Evolutionary conservation across 805 yeast species (phyloP), one percentile per base, ranked within the genome.

Genomic region (Suhomyces emberorum): DNA sequence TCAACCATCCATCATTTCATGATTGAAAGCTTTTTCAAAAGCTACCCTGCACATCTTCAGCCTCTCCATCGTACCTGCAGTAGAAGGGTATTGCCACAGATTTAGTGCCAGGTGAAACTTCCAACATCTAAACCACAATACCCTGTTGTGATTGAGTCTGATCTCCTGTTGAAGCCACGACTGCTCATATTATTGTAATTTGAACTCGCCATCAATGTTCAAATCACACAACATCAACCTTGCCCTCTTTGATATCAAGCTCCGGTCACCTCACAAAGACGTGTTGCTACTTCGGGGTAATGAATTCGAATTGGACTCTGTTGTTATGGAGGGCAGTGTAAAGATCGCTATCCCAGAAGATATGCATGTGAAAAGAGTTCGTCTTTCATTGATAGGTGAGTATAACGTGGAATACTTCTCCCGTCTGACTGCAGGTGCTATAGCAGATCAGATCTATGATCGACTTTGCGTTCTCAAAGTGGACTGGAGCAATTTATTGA

Each of bases 401-500:
- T 66, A 63, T 48, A 54, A 59, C 23, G 52, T 72, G 10, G 71
- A 68, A 31, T 74, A 62, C 52, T 51, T 63, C 30, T 69, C 59
- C 39, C 49, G 65, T 22, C 51, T 53, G 28, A 52, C 45, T 4
- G 38, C 47, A 7, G 69, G 69, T 3, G 43, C 39, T 7, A 46
- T 58, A 6, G 53, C 55, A 0, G 63, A 59, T 28, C 67, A 65
- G 25, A 59, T 67, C 11, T 42, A 54, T 19, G 76, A 70, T 30
- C 57, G 67, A 17, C 51, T 59, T 12, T 60, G 67, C 28, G 65
- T 69, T 5, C 44, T 76, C 30, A 54, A 59, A 19, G 72, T 65
- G 17, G 68, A 63, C 12, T 76, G 81, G 81, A 56, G 59, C 32
- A 76, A 76, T 42, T 52, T 76, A 23, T 54, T 76, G 28, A 61